phyloP scores from a whole-genome alignment of 2,329 filamentous ascomycete species.

The Ophiostoma tasmaniense region DNA sequence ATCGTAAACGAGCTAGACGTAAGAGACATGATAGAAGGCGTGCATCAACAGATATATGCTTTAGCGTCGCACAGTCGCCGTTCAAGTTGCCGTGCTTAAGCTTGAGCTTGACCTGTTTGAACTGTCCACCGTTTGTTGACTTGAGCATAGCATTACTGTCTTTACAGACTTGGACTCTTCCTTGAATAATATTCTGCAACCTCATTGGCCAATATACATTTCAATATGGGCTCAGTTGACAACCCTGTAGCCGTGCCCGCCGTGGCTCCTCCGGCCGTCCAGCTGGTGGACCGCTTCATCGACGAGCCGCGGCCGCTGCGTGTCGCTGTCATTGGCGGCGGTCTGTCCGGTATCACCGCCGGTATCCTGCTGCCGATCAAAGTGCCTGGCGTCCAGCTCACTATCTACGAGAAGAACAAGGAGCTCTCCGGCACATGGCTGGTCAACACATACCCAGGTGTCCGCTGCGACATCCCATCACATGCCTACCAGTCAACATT shows the following conservation, averaged over 20 bases:
- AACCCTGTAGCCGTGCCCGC: neutral
- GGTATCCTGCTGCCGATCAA: constrained; percentile 60
- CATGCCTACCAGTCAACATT: constrained; percentile 65
- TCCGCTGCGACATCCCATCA: constrained; percentile 57
- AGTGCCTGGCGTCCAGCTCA: constrained; percentile 57
- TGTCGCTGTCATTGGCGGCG: constrained; percentile 57
- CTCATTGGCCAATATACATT: neutral
- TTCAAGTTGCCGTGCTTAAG: neutral
- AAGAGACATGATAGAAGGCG: neutral
- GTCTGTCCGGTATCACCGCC: constrained; percentile 54
- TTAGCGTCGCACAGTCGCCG: constrained; percentile 5
- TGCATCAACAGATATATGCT: neutral
- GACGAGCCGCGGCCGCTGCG: constrained; percentile 40
- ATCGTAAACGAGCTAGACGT: neutral
- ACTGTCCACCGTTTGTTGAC: neutral
- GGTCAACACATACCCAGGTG: constrained; percentile 27
- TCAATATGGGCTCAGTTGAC: constrained; percentile 13
- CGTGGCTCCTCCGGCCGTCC: neutral
- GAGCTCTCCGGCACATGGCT: constrained; percentile 42
- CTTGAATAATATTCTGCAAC: neutral
- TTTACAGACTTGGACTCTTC: neutral
- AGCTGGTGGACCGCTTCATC: constrained; percentile 33
- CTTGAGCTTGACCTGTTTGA: neutral
- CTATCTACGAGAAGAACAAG: constrained; percentile 59
- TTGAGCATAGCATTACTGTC: neutral